Evolutionary conservation across 352 stramenopile species (phyloP), one percentile per base, ranked within the genome.

Genomic region (Pythium phragmitis): DNA sequence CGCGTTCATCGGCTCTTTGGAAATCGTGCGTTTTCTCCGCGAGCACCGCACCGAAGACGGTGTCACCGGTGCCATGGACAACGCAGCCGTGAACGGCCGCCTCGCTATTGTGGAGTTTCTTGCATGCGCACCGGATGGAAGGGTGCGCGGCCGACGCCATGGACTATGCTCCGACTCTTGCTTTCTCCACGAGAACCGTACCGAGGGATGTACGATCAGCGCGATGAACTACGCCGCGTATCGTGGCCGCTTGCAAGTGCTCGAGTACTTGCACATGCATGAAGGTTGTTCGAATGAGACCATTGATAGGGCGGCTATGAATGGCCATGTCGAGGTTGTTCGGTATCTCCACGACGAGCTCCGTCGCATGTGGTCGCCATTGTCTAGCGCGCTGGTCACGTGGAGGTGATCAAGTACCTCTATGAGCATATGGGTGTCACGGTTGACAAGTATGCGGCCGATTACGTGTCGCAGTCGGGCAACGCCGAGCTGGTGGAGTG

Each of bases 241-340:
- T 30, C 26, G 2, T 30, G 26, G 26, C 26, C 26, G 26, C 26
- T 30, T 30, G 26, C 26, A 30, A 30, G 26, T 30, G 26, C 26
- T 30, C 26, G 26, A 30, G 26, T 30, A 30, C 26, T 30, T 30
- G 21, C 39, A 46, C 43, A 45, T 28, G 26, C 26, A 30, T 30
- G 26, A 30, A 30, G 26, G 26, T 5, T 63, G 57, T 21, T 56
- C 43, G 16, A 11, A 14, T 12, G 8, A 17, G 4, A 41, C 55
- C 8, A 52, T 62, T 26, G 19, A 42, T n/a, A 6, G 19, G 0
- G 55, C 55, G 7, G 55, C 28, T n/a, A 17, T 0, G 7, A 33
- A 42, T 4, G 55, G 55, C 19, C 41, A 62, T 26, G 6, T 46
- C 5, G 19, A 60, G 9, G 54, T 60, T 11, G 39, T 60, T 16